Evolutionary conservation across 768 basidiomycete species (phyloP), one percentile per base, ranked within the genome.

Genomic region (Lactarius hengduanensis): DNA sequence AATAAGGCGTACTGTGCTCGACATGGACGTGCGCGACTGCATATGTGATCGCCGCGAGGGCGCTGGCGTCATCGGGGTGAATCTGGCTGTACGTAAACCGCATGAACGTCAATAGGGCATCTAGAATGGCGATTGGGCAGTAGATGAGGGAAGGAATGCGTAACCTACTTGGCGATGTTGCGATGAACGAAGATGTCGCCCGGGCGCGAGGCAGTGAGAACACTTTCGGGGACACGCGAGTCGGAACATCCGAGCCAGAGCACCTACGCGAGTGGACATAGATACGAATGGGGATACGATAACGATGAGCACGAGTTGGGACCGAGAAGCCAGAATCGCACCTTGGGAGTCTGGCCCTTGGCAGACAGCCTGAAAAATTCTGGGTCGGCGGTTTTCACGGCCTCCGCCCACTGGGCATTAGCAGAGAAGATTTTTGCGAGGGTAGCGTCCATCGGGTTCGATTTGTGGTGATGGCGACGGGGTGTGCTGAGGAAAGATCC

Each of bases 241-340:
- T 96, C 94, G 45, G 92, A 83, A 75, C 90, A 92, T 59, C 90
- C 89, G 72, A 92, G 84, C 89, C 89, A 92, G 71, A 90, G 83
- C 15, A 88, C 79, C 90, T 91, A 57, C 30, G 26, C 11, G 32
- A 11, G 36, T 22, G 47, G 28, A 41, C 0, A 40, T 5, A 5
- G 15, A 40, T 15, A 40, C 38, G 15, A 40, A 40, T 22, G 9
- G 47, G 45, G 45, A 47, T 47, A 20, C 22, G 47, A 22, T 22
- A 10, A 47, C 3, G 9, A n/a, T n/a, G 43, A 55, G 53, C 28
- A 32, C 56, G 58, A 28, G 43, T 16, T 4, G 11, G 5, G 62
- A 34, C 57, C 65, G 66, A 57, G 55, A 38, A 71, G 59, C 26
- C 55, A 58, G 68, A 8, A 36, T 13, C 79, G 30, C 65, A 85